Percentiles rank a stretch among this genome's conserved stretches.
Conservation (phyloP, 1,284 basidiomycete genomes). For the Microstroma glucosiphilum region DNA sequence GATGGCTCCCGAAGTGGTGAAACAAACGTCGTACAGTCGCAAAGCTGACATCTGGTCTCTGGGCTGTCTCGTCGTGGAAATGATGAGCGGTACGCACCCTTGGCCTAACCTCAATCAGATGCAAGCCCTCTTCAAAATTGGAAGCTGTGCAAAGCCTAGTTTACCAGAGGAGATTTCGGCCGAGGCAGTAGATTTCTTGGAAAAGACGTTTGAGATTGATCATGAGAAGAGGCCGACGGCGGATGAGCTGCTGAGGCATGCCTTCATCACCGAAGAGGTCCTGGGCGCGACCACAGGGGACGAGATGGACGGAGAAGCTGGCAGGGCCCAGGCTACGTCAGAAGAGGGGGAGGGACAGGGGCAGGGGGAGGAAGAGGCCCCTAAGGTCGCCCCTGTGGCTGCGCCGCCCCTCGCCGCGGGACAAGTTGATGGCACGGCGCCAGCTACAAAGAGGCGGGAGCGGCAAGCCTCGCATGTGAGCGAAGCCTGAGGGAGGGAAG, state of each 20-base stretch:
- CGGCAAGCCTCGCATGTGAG: no score
- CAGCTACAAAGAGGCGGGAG: no score
- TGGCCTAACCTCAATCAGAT: slow-evolving; percentile 98
- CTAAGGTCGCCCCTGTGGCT: no score
- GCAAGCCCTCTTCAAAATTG: slow-evolving; percentile 49
- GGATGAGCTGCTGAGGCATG: slow-evolving; percentile 36
- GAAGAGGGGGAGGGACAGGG: no score
- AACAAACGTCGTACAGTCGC: slow-evolving; percentile 84
- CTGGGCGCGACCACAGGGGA: no score
- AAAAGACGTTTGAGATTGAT: slow-evolving; percentile 43
- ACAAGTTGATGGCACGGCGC: no score
- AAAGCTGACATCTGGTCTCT: slow-evolving; percentile 99
- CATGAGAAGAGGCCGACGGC: slow-evolving; percentile 37
- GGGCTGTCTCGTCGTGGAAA: slow-evolving; percentile 94
- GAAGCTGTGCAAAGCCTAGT: slow-evolving; percentile 28
- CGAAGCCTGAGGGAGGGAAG: no score
- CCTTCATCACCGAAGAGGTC: slow-evolving; percentile 31
- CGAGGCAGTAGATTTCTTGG: slow-evolving; percentile 37
- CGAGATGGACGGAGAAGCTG: no score
- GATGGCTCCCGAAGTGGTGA: slow-evolving; percentile 74
- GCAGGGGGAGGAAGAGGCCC: no score
- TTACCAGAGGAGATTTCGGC: slow-evolving; percentile 43
- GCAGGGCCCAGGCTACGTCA: no score
- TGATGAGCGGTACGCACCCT: slow-evolving; percentile 94
- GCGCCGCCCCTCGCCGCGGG: no score